Percentiles rank a stretch among this genome's conserved stretches.
phyloP scores from a whole-genome alignment of 352 stramenopile species.

The Thalassiosira ordinaria region DNA sequence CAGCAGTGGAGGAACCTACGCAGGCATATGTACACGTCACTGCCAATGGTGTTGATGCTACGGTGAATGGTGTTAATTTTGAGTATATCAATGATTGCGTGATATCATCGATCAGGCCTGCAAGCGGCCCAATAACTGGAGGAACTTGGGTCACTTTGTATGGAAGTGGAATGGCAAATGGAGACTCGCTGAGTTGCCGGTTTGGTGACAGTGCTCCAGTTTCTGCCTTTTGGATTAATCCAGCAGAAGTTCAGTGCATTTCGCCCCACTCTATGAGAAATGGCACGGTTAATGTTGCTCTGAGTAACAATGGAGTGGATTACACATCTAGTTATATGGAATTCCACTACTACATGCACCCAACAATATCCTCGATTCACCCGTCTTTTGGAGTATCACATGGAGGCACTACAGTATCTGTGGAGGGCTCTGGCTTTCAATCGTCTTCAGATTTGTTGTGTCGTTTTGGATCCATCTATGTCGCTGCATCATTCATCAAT shows the following conservation, averaged over 20 bases:
- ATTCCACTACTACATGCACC: slow-evolving; percentile 84
- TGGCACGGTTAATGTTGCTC: slow-evolving; percentile 69
- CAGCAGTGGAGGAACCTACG: slow-evolving; percentile 15
- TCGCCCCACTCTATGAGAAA: slow-evolving; percentile 39
- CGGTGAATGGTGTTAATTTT: slow-evolving; percentile 34
- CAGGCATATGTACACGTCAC: slow-evolving; percentile 38
- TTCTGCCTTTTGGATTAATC: slow-evolving; percentile 54
- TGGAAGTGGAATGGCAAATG: slow-evolving; percentile 59
- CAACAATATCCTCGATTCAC: slow-evolving; percentile 47
- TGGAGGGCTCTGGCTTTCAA: slow-evolving; percentile 55
- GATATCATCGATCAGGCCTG: slow-evolving; percentile 34
- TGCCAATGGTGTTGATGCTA: slow-evolving; percentile 56
- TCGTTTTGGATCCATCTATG: slow-evolving; percentile 44
- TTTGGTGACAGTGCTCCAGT: slow-evolving; percentile 63
- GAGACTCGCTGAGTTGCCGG: slow-evolving; percentile 61
- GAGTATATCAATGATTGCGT: slow-evolving; percentile 34
- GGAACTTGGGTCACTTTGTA: slow-evolving; percentile 48
- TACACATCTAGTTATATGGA: slow-evolving; percentile 84
- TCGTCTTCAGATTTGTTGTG: slow-evolving; percentile 51
- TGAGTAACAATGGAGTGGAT: slow-evolving; percentile 90
- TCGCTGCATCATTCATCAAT: slow-evolving; percentile 37
- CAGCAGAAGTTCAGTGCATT: slow-evolving; percentile 64
- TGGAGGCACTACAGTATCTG: slow-evolving; percentile 55
- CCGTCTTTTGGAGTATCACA: slow-evolving; percentile 48
- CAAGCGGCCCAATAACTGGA: slow-evolving; percentile 35